Percentiles rank a stretch among this genome's conserved stretches.
Conservation (phyloP, 345 rosid species). For the Murraya koenigii region DNA sequence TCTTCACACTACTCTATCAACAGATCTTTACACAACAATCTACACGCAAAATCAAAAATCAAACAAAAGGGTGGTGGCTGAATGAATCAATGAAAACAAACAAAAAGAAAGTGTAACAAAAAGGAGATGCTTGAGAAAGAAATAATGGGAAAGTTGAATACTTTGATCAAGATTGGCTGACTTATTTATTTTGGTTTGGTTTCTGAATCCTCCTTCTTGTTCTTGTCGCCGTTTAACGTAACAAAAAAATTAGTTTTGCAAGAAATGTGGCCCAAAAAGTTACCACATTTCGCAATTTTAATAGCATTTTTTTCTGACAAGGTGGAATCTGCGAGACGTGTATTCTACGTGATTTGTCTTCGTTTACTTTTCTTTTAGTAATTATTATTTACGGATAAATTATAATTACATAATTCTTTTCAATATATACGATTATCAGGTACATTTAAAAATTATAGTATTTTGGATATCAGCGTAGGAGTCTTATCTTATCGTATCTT, state of each 20-base stretch:
- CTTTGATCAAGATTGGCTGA: neutral
- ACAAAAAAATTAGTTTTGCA: neutral
- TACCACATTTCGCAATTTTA: constrained; percentile 19
- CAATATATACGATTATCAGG: too few species aligned
- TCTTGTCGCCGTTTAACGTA: neutral
- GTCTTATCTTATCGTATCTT: too few species aligned
- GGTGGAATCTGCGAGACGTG: constrained; percentile 31
- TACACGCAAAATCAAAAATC: neutral
- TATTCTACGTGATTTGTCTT: constrained; percentile 6
- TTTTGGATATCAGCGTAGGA: too few species aligned
- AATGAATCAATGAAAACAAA: neutral
- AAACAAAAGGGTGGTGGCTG: constrained; percentile 6
- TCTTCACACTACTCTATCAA: constrained; percentile 16
- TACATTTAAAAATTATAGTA: too few species aligned
- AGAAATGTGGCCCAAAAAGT: constrained; percentile 22
- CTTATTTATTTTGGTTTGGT: neutral
- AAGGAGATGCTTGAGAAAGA: neutral
- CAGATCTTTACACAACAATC: constrained; percentile 21
- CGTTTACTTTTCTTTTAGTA: too few species aligned
- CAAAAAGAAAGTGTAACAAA: neutral
- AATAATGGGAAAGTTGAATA: neutral
- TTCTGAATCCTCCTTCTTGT: neutral
- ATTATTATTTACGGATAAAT: too few species aligned
- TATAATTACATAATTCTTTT: too few species aligned
- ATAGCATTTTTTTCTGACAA: neutral